Evolutionary conservation across 345 rosid genomes (phyloP).

Genomic region (Combretum micranthum): DNA sequence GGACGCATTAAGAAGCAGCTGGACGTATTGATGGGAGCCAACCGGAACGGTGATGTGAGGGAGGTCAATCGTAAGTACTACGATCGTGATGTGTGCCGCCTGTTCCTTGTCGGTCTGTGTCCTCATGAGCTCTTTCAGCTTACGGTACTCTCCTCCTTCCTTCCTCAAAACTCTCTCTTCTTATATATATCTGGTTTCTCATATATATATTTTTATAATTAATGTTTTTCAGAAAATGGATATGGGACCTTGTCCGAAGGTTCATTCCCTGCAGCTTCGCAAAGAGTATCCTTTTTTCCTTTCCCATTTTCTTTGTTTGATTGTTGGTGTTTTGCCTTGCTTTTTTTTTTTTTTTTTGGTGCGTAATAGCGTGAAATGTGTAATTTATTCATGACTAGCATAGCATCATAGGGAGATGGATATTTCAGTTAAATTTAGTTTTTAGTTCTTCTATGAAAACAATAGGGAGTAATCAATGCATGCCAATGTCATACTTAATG

Average conservation of each 20-base stretch:
- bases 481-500: too few species aligned
- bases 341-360: neutral
- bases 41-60: slow-evolving; percentile 92
- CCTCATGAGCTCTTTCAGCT: slow-evolving; percentile 99
- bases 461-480: too few species aligned
- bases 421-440: too few species aligned
- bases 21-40: slow-evolving; percentile 99
- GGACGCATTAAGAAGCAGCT: slow-evolving; percentile 98
- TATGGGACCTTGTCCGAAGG: slow-evolving; percentile 99
- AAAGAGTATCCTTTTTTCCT: slow-evolving; percentile 76
- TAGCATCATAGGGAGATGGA: too few species aligned
- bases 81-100: slow-evolving; percentile 99
- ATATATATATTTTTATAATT: neutral
- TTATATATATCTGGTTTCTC: neutral
- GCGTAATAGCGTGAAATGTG: too few species aligned
- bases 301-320: neutral
- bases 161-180: neutral
- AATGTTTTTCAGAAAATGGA: slow-evolving; percentile 77
- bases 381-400: too few species aligned
- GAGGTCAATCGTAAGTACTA: slow-evolving; percentile 96
- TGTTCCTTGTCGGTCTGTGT: slow-evolving; percentile 90
- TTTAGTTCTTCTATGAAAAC: too few species aligned
- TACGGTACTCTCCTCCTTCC: slow-evolving; percentile 38
- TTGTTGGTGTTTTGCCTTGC: neutral
- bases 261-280: slow-evolving; percentile 91